A percentile compares a stretch with the other conserved stretches of the same genome.
Evolutionary conservation across 2,329 filamentous ascomycete species (phyloP).

Genomic region (Pseudogymnoascus sp.): DNA sequence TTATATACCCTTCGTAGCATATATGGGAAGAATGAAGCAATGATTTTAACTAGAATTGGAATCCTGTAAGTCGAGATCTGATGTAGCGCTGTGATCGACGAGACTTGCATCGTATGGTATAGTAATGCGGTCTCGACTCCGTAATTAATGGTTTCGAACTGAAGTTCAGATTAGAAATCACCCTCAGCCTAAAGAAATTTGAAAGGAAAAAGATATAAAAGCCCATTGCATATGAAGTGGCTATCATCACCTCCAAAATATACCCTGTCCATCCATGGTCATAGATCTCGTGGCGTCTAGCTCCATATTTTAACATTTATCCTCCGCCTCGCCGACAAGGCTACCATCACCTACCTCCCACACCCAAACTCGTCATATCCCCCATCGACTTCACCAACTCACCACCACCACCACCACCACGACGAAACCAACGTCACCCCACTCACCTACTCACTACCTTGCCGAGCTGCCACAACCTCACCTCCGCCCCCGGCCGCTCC

Average conservation of each 20-base stretch:
- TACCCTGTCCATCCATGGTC: neutral
- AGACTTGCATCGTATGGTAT: neutral
- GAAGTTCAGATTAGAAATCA: neutral
- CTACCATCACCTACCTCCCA: neutral
- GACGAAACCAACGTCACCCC: neutral
- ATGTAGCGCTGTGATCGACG: neutral
- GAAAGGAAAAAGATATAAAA: neutral
- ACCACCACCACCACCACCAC: neutral
- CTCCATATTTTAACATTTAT: neutral
- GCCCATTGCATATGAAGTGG: too few species aligned
- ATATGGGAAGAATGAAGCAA: conserved; percentile 6
- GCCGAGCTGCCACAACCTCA: neutral
- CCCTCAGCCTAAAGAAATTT: neutral
- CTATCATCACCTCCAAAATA: neutral
- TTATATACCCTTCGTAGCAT: conserved; percentile 7
- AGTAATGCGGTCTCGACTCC: neutral
- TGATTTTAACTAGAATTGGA: neutral
- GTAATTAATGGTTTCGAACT: neutral
- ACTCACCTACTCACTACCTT: neutral
- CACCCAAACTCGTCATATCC: neutral
- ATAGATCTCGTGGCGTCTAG: neutral
- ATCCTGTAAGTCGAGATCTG: neutral
- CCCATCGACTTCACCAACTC: neutral
- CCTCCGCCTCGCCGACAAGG: conserved; percentile 1
- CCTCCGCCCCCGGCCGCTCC: neutral